These are phyloP conservation scores for Glycine latifolia DNA, from an alignment of 306 rosid genomes.

Conservation along the genomic window DNA sequence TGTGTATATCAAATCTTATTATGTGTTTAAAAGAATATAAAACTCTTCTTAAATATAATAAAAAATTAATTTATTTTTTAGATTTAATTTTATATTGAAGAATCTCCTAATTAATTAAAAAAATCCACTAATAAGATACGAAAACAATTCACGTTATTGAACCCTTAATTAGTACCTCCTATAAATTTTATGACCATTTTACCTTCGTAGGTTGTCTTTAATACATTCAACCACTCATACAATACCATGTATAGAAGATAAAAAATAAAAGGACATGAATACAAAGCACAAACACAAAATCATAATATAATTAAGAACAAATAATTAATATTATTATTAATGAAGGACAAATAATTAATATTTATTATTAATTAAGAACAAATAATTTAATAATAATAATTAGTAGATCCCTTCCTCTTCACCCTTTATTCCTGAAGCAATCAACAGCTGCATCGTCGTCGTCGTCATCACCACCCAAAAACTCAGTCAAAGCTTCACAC, in stretches of 20 bases:
- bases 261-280: neutral
- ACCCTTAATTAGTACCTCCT: neutral
- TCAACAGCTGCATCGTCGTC: slow-evolving; percentile 66
- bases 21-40: too few species aligned
- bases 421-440: slow-evolving; percentile 53
- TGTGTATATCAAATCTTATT: too few species aligned
- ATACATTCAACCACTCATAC: neutral
- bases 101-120: too few species aligned
- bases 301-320: neutral
- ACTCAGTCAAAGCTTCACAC: slow-evolving; percentile 67
- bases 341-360: too few species aligned
- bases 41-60: too few species aligned
- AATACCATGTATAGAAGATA: neutral
- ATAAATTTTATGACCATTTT: neutral
- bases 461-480: slow-evolving; percentile 61
- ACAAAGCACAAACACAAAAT: neutral
- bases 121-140: too few species aligned
- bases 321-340: neutral
- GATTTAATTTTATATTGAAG: too few species aligned
- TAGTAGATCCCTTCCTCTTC: slow-evolving; percentile 59
- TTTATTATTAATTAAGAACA: neutral
- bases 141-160: neutral
- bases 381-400: neutral
- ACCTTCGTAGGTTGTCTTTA: neutral
- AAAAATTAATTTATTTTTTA: too few species aligned